Base-by-base conservation (phyloP, 192 early-diverging fungal species). In the Coemansia reversa region DNA sequence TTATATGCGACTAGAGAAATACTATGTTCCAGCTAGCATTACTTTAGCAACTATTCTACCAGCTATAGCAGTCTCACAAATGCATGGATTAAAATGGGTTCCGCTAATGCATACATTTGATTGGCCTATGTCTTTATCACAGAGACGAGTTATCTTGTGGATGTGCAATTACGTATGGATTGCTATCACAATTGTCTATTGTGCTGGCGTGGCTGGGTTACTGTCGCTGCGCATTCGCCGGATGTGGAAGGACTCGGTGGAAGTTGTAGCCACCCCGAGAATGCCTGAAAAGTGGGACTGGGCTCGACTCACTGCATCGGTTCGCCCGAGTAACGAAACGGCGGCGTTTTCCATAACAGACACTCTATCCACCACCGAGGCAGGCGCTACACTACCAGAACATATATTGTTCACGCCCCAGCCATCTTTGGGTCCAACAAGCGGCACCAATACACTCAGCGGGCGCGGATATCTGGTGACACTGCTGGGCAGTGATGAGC, bases 211-310 rank as follows among this genome's bases (percentile, higher is more conserved):
- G 7, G 55, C 76, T 7, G 0, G 30, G 0, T 20, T 63, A 12
- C 54, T 79, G 51, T 60, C 67, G 7, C 22, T 79, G 52, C 52
- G 70, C 12, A 70, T 79, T n/a, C 58, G 58, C 52, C n/a, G 51
- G 0, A 73, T 79, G 76, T 79, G 76, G 76, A 60, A 62, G 5
- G 60, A 62, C 58, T 74, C 76, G 14, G 63, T 70, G 45, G 64
- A 79, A 22, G 61, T 74, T 1, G 51, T 70, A 1, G 42, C 63
- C 18, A 66, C 51, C 11, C 76, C 70, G 0, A 48, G 71, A 0
- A 52, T 67, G 76, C 76, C 76, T 9, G 76, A 79, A 20, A 79
- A 74, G 20, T 79, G 76, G 76, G 71, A 74, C 67, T 79, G 76
- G 76, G 50, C 35, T 60, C 47, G 61, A 0, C 61, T 74, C 9